phyloP scores from a whole-genome alignment of 1,284 basidiomycete genomes.

The Apiotrichum veenhuisii region DNA sequence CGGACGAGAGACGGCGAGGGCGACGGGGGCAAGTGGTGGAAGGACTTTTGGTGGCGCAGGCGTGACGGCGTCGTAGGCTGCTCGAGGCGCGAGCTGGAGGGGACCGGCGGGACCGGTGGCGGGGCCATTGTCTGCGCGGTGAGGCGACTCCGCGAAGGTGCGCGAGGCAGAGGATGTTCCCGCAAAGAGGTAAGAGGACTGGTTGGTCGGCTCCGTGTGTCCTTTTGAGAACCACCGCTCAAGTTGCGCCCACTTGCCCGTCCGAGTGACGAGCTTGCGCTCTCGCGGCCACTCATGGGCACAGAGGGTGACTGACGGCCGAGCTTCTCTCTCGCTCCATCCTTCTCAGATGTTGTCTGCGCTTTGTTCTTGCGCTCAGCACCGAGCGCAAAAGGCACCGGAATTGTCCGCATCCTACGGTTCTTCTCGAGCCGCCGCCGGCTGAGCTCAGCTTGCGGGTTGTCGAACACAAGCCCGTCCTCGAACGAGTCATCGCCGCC shows the following conservation, averaged over 20 bases:
- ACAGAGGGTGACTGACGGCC: background rate
- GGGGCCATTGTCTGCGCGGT: constrained; percentile 4
- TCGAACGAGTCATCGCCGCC: constrained; percentile 43
- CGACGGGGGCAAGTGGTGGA: constrained; percentile 31
- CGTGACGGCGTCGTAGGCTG: constrained; percentile 24
- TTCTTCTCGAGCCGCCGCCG: constrained; percentile 30
- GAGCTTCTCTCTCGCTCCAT: background rate
- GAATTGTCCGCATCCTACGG: constrained; percentile 19
- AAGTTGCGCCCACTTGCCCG: background rate
- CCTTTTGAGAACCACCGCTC: background rate
- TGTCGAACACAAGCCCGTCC: constrained; percentile 46
- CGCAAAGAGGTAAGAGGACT: constrained; percentile 1
- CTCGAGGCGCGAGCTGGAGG: background rate
- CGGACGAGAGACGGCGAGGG: constrained; percentile 29
- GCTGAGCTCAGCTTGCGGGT: constrained; percentile 40
- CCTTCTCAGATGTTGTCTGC: background rate
- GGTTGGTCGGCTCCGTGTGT: background rate
- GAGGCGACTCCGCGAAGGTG: background rate
- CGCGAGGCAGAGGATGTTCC: background rate
- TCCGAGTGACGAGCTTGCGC: background rate
- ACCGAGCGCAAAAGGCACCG: constrained; percentile 19
- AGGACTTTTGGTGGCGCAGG: constrained; percentile 44
- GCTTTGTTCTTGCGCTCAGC: constrained; percentile 12
- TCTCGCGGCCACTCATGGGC: background rate
- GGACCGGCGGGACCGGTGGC: constrained; percentile 15